A percentile compares a stretch with the other conserved stretches of the same genome.
Evolutionary conservation across 805 yeast genomes (phyloP).

Genomic region (Cyberlindnera misumaiensis): DNA sequence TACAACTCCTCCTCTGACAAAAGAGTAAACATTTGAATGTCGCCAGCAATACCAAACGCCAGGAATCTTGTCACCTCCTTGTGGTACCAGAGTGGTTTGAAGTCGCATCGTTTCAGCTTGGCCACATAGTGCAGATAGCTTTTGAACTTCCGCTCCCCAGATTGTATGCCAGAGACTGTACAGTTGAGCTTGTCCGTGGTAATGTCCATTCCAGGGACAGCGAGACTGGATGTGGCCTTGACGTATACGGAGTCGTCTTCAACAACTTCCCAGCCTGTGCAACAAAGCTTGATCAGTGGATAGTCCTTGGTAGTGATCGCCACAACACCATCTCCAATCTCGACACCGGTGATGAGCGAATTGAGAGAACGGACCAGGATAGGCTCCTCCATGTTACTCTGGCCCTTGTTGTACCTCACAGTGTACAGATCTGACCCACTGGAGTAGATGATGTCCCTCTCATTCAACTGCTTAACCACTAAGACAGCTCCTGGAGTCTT

Average conservation of each 20-base stretch:
- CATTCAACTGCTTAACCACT: slow-evolving; percentile 13
- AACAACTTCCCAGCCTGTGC: slow-evolving; percentile 1
- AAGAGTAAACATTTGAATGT: slow-evolving; percentile 24
- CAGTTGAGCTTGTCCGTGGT: slow-evolving; percentile 20
- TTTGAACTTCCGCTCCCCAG: slow-evolving; percentile 11
- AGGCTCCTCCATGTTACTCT: slow-evolving; percentile 14
- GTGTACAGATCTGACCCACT: slow-evolving; percentile 11
- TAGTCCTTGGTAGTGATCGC: slow-evolving; percentile 24
- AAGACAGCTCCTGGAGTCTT: slow-evolving; percentile 20
- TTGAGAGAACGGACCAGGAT: slow-evolving; percentile 4
- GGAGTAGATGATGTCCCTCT: slow-evolving; percentile 13
- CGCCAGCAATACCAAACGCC: slow-evolving; percentile 33
- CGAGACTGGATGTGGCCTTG: not conserved
- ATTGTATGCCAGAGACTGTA: slow-evolving; percentile 11
- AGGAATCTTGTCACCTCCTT: slow-evolving; percentile 15
- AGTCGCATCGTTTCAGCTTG: slow-evolving; percentile 22
- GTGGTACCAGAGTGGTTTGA: slow-evolving; percentile 28
- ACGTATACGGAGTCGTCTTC: not conserved
- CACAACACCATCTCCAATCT: slow-evolving; percentile 14
- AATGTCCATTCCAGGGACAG: slow-evolving; percentile 3
- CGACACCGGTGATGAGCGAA: slow-evolving; percentile 18
- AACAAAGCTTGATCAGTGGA: slow-evolving; percentile 12
- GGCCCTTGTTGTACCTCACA: slow-evolving; percentile 10
- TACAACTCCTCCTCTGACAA: slow-evolving; percentile 5
- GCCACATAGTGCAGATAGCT: slow-evolving; percentile 27